Base-by-base conservation (phyloP, 192 early-diverging fungal genomes). In the Coemansia sp. region DNA sequence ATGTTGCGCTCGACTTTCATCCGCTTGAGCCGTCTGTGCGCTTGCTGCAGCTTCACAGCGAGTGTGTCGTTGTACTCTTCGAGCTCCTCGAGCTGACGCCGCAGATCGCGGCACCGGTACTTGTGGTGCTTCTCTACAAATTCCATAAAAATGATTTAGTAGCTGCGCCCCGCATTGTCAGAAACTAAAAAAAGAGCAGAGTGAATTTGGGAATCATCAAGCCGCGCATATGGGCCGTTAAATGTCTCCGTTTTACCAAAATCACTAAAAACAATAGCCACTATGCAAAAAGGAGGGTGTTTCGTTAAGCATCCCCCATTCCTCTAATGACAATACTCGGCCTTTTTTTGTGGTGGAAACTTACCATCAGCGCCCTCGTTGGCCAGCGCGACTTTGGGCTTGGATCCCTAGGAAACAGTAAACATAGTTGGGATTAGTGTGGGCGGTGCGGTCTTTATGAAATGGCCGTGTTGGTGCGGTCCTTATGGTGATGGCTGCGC, bases 41-140 rank as follows among this genome's bases (percentile, higher is more conserved):
- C 74, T 21, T 64, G 64, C 20, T 66, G 24, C 44, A 80, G 72
- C 66, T 74, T 80, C 49, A 80, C 60, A 4, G 69, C 78, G 44
- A 80, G 50, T 3, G 67, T 61, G 47, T 80, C 73, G 60, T 80
- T 80, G 72, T 80, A 80, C 42, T 71, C 78, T 31, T 80, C 78
- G 15, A 80, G 78, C 69, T 80, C 78, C 44, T 71, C 72, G 38
- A 80, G 68, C 59, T 80, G 78, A 26, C 72, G 78, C 65, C 70
- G 71, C 62, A 80, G 60, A 46, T 80, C 78, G 42, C 73, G 68
- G 52, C 78, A 80, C 24, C 73, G 68, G 66, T 80, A 80, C 49
- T 80, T 80, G 71, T 80, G 77, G 57, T 72, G 78, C 58, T 74
- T 75, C 26, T 81, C 78, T 81, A 81, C 56, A 59, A 26, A 52